phyloP scores from a whole-genome alignment of 2,329 filamentous ascomycete species.

The Phialemonium atrogriseum region DNA sequence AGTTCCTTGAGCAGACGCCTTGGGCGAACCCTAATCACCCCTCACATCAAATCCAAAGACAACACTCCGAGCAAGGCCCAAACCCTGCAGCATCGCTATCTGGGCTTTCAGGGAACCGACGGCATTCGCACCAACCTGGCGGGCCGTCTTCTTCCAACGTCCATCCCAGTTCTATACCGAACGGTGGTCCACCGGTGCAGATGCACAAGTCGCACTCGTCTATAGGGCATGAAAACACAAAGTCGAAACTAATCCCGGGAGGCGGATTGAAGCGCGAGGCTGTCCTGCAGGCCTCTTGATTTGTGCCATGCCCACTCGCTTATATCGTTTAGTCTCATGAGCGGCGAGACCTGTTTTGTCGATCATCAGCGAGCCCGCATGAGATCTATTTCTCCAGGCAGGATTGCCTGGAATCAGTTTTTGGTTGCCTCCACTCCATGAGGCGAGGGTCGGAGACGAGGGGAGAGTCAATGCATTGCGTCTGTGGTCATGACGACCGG shows the following conservation, averaged over 20 bases:
- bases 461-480: too few species aligned
- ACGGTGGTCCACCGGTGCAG: slow-evolving; percentile 13
- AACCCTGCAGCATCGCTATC: slow-evolving; percentile 20
- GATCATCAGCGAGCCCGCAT: too few species aligned
- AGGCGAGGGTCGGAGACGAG: too few species aligned
- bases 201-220: slow-evolving; percentile 11
- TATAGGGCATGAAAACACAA: slow-evolving; percentile 10
- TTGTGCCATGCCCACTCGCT: too few species aligned
- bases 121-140: slow-evolving; percentile 28
- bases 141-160: slow-evolving; percentile 23
- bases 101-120: slow-evolving; percentile 23
- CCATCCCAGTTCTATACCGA: slow-evolving; percentile 16
- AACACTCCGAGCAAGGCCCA: slow-evolving; percentile 27
- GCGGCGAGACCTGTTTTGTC: too few species aligned
- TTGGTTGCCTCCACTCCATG: too few species aligned
- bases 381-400: too few species aligned
- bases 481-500: too few species aligned
- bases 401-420: too few species aligned
- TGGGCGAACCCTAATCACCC: slow-evolving; percentile 89
- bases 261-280: slow-evolving; percentile 19
- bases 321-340: too few species aligned
- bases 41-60: slow-evolving; percentile 46
- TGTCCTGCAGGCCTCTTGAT: slow-evolving; percentile 19
- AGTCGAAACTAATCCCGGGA: slow-evolving; percentile 18
- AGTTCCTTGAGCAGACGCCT: slow-evolving; percentile 80